These are phyloP conservation scores for Wakefieldia striispora DNA, from an alignment of 768 basidiomycete species.

Conservation along the genomic window DNA sequence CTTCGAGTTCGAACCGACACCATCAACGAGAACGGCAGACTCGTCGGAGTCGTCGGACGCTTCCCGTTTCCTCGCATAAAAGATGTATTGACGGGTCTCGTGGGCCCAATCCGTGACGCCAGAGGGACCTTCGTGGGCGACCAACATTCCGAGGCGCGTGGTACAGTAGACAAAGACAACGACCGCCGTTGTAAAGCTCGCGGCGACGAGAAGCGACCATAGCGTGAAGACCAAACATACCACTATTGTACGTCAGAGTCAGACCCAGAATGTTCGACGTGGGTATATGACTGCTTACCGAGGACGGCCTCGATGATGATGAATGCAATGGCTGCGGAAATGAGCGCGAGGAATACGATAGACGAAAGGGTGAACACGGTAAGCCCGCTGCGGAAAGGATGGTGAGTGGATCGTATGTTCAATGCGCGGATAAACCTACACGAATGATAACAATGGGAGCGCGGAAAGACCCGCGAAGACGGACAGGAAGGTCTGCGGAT, in stretches of 20 bases:
- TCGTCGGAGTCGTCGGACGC: slow-evolving; percentile 24
- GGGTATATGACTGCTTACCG: slow-evolving; percentile 17
- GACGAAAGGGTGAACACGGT: slow-evolving; percentile 37
- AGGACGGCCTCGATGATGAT: slow-evolving; percentile 29
- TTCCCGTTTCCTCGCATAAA: slow-evolving; percentile 13
- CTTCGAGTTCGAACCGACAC: slow-evolving; percentile 16
- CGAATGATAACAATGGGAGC: slow-evolving; percentile 35
- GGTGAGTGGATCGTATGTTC: slow-evolving; percentile 7
- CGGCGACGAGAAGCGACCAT: slow-evolving; percentile 31
- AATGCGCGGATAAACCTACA: slow-evolving; percentile 32
- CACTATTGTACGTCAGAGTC: slow-evolving; percentile 23
- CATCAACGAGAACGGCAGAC: slow-evolving; percentile 24
- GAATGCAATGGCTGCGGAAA: slow-evolving; percentile 32
- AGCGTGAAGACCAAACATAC: slow-evolving; percentile 33
- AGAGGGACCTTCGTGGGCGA: slow-evolving; percentile 34
- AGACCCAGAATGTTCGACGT: background rate
- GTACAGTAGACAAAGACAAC: slow-evolving; percentile 32
- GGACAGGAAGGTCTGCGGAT: slow-evolving; percentile 39
- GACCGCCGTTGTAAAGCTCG: slow-evolving; percentile 34
- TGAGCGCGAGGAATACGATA: slow-evolving; percentile 37
- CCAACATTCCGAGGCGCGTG: slow-evolving; percentile 33
- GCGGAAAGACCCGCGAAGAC: slow-evolving; percentile 39
- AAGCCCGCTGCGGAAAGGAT: slow-evolving; percentile 20
- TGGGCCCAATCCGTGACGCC: slow-evolving; percentile 31
- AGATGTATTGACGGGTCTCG: slow-evolving; percentile 27